phyloP scores from a whole-genome alignment of 176 grass and related monocot genomes.

The Alloteropsis semialata region DNA sequence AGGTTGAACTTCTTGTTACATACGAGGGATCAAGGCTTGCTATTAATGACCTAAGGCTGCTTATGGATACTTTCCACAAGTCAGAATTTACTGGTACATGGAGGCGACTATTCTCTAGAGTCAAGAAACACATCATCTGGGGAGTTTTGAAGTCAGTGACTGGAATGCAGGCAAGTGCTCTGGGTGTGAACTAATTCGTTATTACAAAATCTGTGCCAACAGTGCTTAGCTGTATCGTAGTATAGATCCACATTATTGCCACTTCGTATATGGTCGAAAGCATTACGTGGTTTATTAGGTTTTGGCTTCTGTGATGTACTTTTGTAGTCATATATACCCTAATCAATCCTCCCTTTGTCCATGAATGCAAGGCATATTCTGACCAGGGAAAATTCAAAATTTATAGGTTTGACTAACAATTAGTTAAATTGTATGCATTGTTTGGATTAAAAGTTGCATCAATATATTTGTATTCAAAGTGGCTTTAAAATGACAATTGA shows the following conservation, averaged over 20 bases:
- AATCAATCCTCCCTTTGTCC: not conserved
- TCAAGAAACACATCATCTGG: constrained; percentile 99
- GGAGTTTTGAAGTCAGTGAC: constrained; percentile 96
- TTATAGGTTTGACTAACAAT: too few relatives aligned
- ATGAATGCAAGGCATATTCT: too few relatives aligned
- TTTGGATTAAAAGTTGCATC: too few relatives aligned
- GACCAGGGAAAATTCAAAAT: too few relatives aligned
- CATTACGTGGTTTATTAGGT: not conserved
- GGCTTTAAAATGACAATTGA: too few relatives aligned
- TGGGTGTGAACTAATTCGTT: constrained; percentile 1
- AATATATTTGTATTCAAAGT: too few relatives aligned
- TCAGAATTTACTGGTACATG: constrained; percentile 93
- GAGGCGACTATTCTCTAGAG: constrained; percentile 92
- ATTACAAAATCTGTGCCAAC: not conserved
- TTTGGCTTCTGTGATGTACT: not conserved
- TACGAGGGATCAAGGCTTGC: constrained; percentile 97
- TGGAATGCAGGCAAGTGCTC: constrained; percentile 87
- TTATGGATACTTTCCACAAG: constrained; percentile 98
- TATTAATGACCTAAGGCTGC: constrained; percentile 91
- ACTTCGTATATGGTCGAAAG: not conserved
- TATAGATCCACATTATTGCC: not conserved
- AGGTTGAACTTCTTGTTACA: constrained; percentile 97
- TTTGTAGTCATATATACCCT: not conserved
- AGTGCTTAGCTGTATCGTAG: not conserved
- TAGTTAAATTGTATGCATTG: too few relatives aligned